phyloP scores from a whole-genome alignment of 1,139 yeast genomes.

The Hemisphaericaspora lyxosophila region DNA sequence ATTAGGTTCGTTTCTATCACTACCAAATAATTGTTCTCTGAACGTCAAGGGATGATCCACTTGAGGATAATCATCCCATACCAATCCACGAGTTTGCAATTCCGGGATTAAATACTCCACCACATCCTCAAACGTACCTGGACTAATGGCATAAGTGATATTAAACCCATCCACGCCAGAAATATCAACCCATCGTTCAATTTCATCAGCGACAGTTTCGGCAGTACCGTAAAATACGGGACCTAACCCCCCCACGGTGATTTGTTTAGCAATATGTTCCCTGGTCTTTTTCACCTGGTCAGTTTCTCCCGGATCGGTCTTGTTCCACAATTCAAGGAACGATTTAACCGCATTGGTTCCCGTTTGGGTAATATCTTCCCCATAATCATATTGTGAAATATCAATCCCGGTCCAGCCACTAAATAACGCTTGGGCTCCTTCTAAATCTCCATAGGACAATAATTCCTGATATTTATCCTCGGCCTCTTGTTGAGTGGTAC shows the following conservation, averaged over 20 bases:
- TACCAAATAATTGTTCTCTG: conserved; percentile 28
- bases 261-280: conserved; percentile 26
- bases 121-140: conserved; percentile 29
- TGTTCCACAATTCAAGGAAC: conserved; percentile 32
- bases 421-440: conserved; percentile 40
- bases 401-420: conserved; percentile 42
- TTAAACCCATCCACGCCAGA: conserved; percentile 33
- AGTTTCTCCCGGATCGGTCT: conserved; percentile 27
- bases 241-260: conserved; percentile 32
- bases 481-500: conserved; percentile 37
- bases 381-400: conserved; percentile 27
- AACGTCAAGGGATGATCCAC: conserved; percentile 19
- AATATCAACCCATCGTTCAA: conserved; percentile 31
- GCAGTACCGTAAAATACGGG: conserved; percentile 27
- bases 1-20: conserved; percentile 22
- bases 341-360: conserved; percentile 32
- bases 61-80: conserved; percentile 30
- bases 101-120: conserved; percentile 29
- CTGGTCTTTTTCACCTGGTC: conserved; percentile 26
- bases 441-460: conserved; percentile 33
- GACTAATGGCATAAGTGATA: conserved; percentile 27
- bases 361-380: conserved; percentile 28
- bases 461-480: conserved; percentile 28
- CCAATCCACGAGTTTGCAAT: conserved; percentile 25
- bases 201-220: conserved; percentile 26